phyloP scores from a whole-genome alignment of 495 filamentous ascomycete species.

The Chaetomidium leptoderma region DNA sequence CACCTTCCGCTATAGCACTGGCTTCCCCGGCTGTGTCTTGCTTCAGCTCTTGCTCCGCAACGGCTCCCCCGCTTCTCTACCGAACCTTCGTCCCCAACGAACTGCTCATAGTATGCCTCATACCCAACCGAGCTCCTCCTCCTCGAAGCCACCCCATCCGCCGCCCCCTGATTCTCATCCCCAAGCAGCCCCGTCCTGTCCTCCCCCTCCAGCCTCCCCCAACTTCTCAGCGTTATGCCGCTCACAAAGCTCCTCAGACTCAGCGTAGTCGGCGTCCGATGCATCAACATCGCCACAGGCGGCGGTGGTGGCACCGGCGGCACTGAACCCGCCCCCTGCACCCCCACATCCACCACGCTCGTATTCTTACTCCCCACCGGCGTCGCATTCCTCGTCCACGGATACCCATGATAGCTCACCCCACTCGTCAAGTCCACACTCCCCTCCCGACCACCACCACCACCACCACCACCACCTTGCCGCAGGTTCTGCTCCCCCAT shows the following conservation, averaged over 20 bases:
- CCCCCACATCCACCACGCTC: slow-evolving; percentile 15
- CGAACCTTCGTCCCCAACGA: slow-evolving; percentile 6
- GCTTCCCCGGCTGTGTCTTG: slow-evolving; percentile 6
- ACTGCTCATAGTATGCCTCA: slow-evolving; percentile 28
- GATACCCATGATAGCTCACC: slow-evolving; percentile 27
- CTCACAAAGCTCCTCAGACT: slow-evolving; percentile 33
- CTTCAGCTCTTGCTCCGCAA: neutral
- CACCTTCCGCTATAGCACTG: slow-evolving; percentile 17
- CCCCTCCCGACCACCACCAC: slow-evolving; percentile 6
- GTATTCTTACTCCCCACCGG: slow-evolving; percentile 18
- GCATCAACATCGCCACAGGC: slow-evolving; percentile 4
- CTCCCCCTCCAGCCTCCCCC: slow-evolving; percentile 11
- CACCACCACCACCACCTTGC: slow-evolving; percentile 6
- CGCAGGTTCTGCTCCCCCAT: neutral
- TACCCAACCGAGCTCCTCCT: slow-evolving; percentile 25
- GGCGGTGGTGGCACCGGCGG: slow-evolving; percentile 16
- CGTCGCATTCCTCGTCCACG: slow-evolving; percentile 6
- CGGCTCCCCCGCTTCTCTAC: slow-evolving; percentile 15
- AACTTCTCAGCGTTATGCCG: slow-evolving; percentile 23
- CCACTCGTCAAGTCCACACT: slow-evolving; percentile 26
- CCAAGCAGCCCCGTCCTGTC: slow-evolving; percentile 14
- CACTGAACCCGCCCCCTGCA: neutral
- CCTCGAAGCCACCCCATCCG: slow-evolving; percentile 6
- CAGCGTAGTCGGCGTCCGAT: slow-evolving; percentile 29
- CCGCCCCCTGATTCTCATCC: neutral